Evolutionary conservation across 2,329 filamentous ascomycete genomes (phyloP), one percentile per base, ranked within the genome.

Genomic region (Colletotrichum chrysophilum): DNA sequence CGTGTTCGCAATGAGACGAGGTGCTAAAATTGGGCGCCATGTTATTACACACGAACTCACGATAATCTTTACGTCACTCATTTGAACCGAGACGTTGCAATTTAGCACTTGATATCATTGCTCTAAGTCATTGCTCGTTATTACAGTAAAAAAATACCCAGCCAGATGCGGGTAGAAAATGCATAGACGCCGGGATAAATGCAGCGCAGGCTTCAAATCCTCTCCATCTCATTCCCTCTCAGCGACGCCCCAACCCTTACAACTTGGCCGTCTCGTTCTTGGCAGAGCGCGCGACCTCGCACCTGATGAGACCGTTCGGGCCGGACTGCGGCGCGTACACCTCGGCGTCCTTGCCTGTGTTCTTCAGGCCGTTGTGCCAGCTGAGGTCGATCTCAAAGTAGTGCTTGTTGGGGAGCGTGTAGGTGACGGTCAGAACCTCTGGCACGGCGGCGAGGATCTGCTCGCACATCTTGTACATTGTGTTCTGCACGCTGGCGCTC

Each of bases 381-480:
- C 94, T 96, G 82, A 99, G 87, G 83, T 98, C 96, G 85, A 98
- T 93, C 86, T 98, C 96, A 83, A 98, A 98, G 88, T 98, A 98
- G 87, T 99, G 97, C 89, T 98, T 98, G 89, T 99, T 99, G 13
- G 97, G 97, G 81, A 99, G 89, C 10, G 93, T 89, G 84, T 98
- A 98, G 80, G 94, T 91, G 56, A 97, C 95, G 26, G 90, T 89
- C 60, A 93, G 91, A 26, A 96, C 91, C 78, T 93, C 88, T 16
- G 95, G 94, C 28, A 93, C 94, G 26, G 89, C 91, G 10, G 91
- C 93, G 69, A 99, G 89, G 79, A 99, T 98, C 84, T 93, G 89
- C 84, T 96, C 94, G 80, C 91, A 93, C 96, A 99, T 99, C 89
- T 98, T 97, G 89, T 98, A 99, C 97, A 99, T 98, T 76, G 96